Conservation (phyloP, 768 basidiomycete species). For the Sarcodon aspratus region DNA sequence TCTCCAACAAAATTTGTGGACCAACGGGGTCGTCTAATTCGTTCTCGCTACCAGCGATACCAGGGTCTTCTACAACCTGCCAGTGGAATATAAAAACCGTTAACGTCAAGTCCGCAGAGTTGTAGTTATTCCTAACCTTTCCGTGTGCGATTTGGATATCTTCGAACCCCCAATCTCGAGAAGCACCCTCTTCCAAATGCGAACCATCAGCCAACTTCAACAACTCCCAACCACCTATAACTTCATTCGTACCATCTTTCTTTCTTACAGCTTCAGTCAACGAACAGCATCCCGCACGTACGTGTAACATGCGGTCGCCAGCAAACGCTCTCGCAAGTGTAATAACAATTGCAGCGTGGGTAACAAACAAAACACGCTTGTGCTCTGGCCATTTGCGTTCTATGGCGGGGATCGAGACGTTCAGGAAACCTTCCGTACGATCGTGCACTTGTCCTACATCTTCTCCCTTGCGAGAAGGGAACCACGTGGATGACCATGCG, state of each 20-base stretch:
- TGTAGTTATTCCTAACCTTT: slow-evolving; percentile 29
- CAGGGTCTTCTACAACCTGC: neutral
- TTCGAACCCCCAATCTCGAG: slow-evolving; percentile 76
- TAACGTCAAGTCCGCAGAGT: neutral
- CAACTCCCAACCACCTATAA: slow-evolving; percentile 36
- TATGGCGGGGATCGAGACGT: slow-evolving; percentile 37
- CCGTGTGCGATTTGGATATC: slow-evolving; percentile 53
- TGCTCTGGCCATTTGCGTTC: slow-evolving; percentile 34
- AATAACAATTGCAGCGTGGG: slow-evolving; percentile 69
- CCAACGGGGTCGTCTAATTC: neutral
- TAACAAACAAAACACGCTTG: slow-evolving; percentile 47
- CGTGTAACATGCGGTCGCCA: slow-evolving; percentile 35
- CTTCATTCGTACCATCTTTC: slow-evolving; percentile 9
- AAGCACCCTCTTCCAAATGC: slow-evolving; percentile 46
- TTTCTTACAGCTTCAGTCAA: slow-evolving; percentile 42
- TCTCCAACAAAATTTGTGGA: neutral
- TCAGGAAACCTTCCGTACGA: slow-evolving; percentile 41
- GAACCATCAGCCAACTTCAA: slow-evolving; percentile 38
- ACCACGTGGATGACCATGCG: slow-evolving; percentile 51
- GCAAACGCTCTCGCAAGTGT: slow-evolving; percentile 49
- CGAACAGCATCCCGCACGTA: slow-evolving; percentile 70
- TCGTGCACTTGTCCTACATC: slow-evolving; percentile 48
- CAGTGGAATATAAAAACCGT: neutral
- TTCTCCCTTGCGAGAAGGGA: slow-evolving; percentile 67
- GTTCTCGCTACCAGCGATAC: neutral